phyloP scores from a whole-genome alignment of 2,329 filamentous ascomycete genomes.

The Ceratocystis cubensis region DNA sequence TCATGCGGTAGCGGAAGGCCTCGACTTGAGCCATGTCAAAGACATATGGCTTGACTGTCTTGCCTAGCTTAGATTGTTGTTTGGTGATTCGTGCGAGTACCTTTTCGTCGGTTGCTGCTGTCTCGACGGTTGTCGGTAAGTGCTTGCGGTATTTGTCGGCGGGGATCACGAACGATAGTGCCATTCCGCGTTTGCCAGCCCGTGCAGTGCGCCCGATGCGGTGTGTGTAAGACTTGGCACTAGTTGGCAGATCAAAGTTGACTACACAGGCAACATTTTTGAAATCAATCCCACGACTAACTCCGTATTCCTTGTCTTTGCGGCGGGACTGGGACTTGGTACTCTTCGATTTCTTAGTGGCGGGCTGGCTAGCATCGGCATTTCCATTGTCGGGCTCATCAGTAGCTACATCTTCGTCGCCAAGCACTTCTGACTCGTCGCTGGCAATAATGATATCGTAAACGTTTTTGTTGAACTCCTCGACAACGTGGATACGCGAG shows the following conservation, averaged over 20 bases:
- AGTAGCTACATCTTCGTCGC: slow-evolving; percentile 41
- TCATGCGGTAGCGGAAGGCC: slow-evolving; percentile 87
- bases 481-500: slow-evolving; percentile 82
- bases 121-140: slow-evolving; percentile 65
- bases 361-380: slow-evolving; percentile 26
- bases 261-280: slow-evolving; percentile 87
- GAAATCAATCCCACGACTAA: slow-evolving; percentile 95
- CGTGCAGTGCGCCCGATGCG: slow-evolving; percentile 87
- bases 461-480: slow-evolving; percentile 92
- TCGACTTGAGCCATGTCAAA: slow-evolving; percentile 94
- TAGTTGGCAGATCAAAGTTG: slow-evolving; percentile 89
- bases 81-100: slow-evolving; percentile 67
- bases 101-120: slow-evolving; percentile 71
- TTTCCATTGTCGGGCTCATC: slow-evolving; percentile 27
- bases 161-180: slow-evolving; percentile 88
- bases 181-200: slow-evolving; percentile 84
- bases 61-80: slow-evolving; percentile 64
- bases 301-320: slow-evolving; percentile 75
- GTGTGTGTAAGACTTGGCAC: slow-evolving; percentile 89
- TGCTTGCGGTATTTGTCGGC: slow-evolving; percentile 74
- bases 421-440: slow-evolving; percentile 77
- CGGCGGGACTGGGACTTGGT: slow-evolving; percentile 40
- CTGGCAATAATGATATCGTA: slow-evolving; percentile 98
- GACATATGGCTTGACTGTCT: slow-evolving; percentile 76
- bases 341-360: slow-evolving; percentile 21